These are phyloP conservation scores for Fusarium pseudocircinatum DNA, from an alignment of 2,329 filamentous ascomycete species.

Conservation along the genomic window DNA sequence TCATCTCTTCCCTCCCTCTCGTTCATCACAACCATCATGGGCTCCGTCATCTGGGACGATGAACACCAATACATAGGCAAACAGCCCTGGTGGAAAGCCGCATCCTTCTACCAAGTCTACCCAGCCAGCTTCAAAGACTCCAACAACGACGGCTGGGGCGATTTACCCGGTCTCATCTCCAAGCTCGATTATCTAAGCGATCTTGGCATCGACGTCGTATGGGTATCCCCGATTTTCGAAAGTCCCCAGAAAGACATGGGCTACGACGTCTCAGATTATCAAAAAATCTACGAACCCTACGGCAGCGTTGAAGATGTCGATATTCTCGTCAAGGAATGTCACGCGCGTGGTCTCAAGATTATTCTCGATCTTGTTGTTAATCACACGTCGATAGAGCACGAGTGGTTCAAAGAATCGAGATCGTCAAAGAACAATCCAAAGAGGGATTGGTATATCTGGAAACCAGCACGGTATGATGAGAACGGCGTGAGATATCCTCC, in stretches of 20 bases:
- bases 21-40: conserved; percentile 40
- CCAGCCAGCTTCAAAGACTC: conserved; percentile 68
- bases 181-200: conserved; percentile 71
- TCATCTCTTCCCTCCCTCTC: neutral
- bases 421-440: conserved; percentile 61
- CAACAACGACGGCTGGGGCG: conserved; percentile 70
- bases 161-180: conserved; percentile 71
- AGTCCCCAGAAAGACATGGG: conserved; percentile 74
- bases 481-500: conserved; percentile 66
- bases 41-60: conserved; percentile 46
- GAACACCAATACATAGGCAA: conserved; percentile 47
- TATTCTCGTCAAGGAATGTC: conserved; percentile 66
- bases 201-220: conserved; percentile 70
- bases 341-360: conserved; percentile 70
- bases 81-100: conserved; percentile 58
- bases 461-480: conserved; percentile 61
- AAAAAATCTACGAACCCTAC: conserved; percentile 71
- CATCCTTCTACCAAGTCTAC: conserved; percentile 63
- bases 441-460: conserved; percentile 74
- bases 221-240: conserved; percentile 64
- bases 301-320: conserved; percentile 75
- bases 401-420: conserved; percentile 67
- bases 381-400: conserved; percentile 67
- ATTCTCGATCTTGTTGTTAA: conserved; percentile 80
- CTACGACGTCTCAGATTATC: conserved; percentile 77